Conservation (phyloP, 768 basidiomycete genomes). For the Boletus rubropictus region DNA sequence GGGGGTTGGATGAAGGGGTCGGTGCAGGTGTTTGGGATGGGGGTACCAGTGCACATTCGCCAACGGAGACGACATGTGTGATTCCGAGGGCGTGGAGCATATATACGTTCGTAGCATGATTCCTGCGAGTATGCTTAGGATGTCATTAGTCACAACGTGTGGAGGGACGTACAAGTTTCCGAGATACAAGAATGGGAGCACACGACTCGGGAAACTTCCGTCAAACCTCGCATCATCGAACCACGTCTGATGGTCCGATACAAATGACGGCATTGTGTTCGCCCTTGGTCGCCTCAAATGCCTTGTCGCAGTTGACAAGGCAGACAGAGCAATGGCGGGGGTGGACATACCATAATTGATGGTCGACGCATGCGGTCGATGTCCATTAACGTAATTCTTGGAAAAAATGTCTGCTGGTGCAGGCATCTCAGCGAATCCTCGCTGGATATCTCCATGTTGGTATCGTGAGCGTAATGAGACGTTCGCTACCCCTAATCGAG, state of each 20-base stretch:
- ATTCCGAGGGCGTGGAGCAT: conserved; percentile 96
- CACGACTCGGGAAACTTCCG: conserved; percentile 91
- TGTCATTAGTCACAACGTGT: not conserved
- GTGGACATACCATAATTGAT: conserved; percentile 17
- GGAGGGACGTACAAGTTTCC: conserved; percentile 75
- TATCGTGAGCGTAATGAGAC: conserved; percentile 22
- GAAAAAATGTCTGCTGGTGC: conserved; percentile 7
- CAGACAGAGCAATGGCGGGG: conserved; percentile 4
- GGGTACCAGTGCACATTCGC: conserved; percentile 87
- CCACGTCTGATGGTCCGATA: conserved; percentile 82
- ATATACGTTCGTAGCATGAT: conserved; percentile 89
- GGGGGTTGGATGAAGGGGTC: not conserved
- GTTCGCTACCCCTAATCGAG: conserved; percentile 31
- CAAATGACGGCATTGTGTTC: conserved; percentile 60
- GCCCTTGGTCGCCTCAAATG: conserved; percentile 53
- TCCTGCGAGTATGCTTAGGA: conserved; percentile 40
- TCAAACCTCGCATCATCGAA: conserved; percentile 92
- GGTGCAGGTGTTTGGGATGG: conserved; percentile 44
- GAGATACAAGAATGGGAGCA: conserved; percentile 89
- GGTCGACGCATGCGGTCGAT: conserved; percentile 21
- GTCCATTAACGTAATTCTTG: conserved; percentile 10
- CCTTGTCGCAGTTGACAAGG: conserved; percentile 17
- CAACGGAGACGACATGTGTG: conserved; percentile 95
- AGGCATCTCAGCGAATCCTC: conserved; percentile 10
- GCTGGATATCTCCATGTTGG: conserved; percentile 19